A percentile compares a stretch with the other conserved stretches of the same genome.
Evolutionary conservation across 495 filamentous ascomycete genomes (phyloP).

Genomic region (Daldinia concentrica): DNA sequence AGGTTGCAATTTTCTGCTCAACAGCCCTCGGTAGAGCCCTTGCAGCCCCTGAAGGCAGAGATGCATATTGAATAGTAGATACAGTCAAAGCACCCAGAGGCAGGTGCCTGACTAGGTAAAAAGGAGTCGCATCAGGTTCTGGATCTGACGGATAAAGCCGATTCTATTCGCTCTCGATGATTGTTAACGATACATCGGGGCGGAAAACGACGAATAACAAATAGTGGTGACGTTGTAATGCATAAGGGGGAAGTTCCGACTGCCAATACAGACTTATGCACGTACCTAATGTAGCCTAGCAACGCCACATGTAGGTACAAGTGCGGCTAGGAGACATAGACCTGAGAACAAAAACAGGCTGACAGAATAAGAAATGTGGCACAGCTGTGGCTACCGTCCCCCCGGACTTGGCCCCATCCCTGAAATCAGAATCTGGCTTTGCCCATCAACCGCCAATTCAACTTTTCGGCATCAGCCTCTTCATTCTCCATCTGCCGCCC

Average conservation of each 20-base stretch:
- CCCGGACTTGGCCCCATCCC: slow-evolving; percentile 44
- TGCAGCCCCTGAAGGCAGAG: slow-evolving; percentile 25
- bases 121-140: slow-evolving; percentile 36
- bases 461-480: slow-evolving; percentile 46
- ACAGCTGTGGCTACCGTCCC: slow-evolving; percentile 28
- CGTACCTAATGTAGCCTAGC: neutral
- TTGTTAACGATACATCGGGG: slow-evolving; percentile 24
- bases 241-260: slow-evolving; percentile 20
- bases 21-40: neutral
- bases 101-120: slow-evolving; percentile 37
- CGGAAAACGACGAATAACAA: slow-evolving; percentile 25
- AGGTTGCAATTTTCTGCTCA: slow-evolving; percentile 1
- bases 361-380: slow-evolving; percentile 34
- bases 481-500: slow-evolving; percentile 42
- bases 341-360: slow-evolving; percentile 1
- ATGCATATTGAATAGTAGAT: slow-evolving; percentile 1
- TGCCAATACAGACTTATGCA: neutral
- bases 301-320: slow-evolving; percentile 5
- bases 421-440: slow-evolving; percentile 47
- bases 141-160: slow-evolving; percentile 25
- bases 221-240: slow-evolving; percentile 42
- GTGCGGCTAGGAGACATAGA: neutral
- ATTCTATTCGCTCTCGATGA: slow-evolving; percentile 31
- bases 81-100: neutral
- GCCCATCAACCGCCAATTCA: slow-evolving; percentile 47